phyloP scores from a whole-genome alignment of 345 rosid genomes.

The Hibiscus syriacus region DNA sequence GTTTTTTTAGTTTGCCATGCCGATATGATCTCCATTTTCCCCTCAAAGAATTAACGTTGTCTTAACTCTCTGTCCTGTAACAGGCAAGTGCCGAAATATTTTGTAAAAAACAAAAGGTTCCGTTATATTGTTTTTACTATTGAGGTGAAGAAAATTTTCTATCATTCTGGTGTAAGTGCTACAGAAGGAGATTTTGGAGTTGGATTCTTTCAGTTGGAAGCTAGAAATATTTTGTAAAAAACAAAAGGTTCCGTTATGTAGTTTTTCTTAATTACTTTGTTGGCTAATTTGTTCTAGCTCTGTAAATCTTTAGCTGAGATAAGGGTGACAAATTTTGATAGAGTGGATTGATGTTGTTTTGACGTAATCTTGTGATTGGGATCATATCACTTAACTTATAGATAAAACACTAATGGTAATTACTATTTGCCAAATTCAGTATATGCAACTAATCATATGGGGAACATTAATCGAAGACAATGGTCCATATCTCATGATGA shows the following conservation, averaged over 20 bases:
- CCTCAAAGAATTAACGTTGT: neutral
- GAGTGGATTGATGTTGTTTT: too few relatives aligned
- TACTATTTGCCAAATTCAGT: too few relatives aligned
- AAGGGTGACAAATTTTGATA: neutral
- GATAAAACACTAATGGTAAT: too few relatives aligned
- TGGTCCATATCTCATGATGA: too few relatives aligned
- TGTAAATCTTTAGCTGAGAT: neutral
- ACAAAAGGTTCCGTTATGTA: too few relatives aligned
- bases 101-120: too few relatives aligned
- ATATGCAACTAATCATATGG: too few relatives aligned
- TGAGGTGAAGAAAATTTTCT: conserved; percentile 52
- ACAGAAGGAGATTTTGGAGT: conserved; percentile 1
- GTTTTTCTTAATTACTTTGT: neutral
- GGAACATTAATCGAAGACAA: too few relatives aligned
- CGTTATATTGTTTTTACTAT: conserved; percentile 58
- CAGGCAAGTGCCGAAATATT: conserved; percentile 80
- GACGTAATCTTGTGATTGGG: too few relatives aligned
- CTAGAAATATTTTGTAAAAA: neutral
- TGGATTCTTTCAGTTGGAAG: conserved; percentile 14
- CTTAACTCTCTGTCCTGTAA: conserved; percentile 12
- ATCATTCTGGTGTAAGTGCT: conserved; percentile 6
- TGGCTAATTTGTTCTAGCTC: neutral
- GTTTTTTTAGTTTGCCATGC: conserved; percentile 61
- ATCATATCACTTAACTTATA: too few relatives aligned
- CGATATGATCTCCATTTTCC: neutral